Evolutionary conservation across 2,329 filamentous ascomycete genomes (phyloP).

Genomic region (Fusarium staphyleae): DNA sequence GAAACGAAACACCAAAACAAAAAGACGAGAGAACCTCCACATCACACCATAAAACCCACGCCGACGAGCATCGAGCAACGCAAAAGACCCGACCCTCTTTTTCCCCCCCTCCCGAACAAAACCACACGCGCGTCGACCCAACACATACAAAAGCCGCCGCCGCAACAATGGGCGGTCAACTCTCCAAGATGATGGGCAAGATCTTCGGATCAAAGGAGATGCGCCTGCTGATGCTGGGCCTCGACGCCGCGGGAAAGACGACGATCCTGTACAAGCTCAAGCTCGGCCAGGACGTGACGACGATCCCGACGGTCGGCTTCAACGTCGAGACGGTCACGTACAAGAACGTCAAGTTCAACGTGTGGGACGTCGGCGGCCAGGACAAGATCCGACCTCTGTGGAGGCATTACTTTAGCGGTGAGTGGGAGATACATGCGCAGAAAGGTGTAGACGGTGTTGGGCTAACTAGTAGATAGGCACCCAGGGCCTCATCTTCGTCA

Average conservation of each 20-base stretch:
- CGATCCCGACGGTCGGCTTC: conserved; percentile 97
- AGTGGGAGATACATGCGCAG: conserved; percentile 37
- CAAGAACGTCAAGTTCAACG: conserved; percentile 99
- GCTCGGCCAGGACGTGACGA: conserved; percentile 96
- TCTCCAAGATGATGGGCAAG: conserved; percentile 97
- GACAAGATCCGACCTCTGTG: conserved; percentile 98
- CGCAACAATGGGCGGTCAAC: conserved; percentile 82
- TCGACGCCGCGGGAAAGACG: conserved; percentile 98
- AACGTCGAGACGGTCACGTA: conserved; percentile 99
- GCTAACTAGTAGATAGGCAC: conserved; percentile 67
- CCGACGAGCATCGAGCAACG: neutral
- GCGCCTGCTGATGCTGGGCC: conserved; percentile 96
- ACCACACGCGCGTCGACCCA: neutral
- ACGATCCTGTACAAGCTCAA: conserved; percentile 99
- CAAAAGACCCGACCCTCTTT: neutral
- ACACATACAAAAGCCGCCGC: conserved; percentile 6
- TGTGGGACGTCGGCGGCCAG: conserved; percentile 98
- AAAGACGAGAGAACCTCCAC: neutral
- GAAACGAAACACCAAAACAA: conserved; percentile 23
- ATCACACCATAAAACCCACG: conserved; percentile 17
- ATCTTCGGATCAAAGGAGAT: conserved; percentile 99
- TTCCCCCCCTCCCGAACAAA: neutral
- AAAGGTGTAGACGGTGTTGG: neutral
- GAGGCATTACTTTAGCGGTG: conserved; percentile 94
- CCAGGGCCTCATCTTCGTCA: conserved; percentile 97